Base-by-base conservation (phyloP, 2,329 filamentous ascomycete species). In the Colletotrichum nymphaeae region DNA sequence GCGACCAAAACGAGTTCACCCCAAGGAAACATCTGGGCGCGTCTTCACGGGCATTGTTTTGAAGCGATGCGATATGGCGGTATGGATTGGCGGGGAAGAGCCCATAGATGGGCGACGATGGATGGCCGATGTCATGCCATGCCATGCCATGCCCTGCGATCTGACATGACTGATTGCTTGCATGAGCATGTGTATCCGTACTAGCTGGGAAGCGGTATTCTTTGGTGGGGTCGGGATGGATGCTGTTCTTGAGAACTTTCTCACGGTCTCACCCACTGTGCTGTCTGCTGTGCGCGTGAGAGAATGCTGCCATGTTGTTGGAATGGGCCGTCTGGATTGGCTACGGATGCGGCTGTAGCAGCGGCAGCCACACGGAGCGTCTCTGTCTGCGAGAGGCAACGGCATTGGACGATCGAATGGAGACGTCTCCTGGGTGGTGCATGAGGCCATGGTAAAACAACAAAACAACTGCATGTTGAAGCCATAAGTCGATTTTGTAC, bases 61-160 rank as follows among this genome's bases (percentile, higher is more conserved):
- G 49, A 14, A 58, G 58, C 49, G 42, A 55, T 69, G 42, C 32
- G 58, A 69, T 72, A 58, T 59, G 59, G 70, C 59, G 66, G 59
- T 69, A 70, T 69, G 55, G 42, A 70, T 65, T 73, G 70, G 66
- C 71, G 67, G 71, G 60, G 60, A 66, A 53, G 60, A 24, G 22
- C 14, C 16, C 32, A 46, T 35, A 57, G 60, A 56, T 60, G 67
- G 70, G 70, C 56, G 32, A 65, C 14, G 53, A 42, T 42, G 67
- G 49, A 70, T 57, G 67, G 62, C 30, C n/a, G 32, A 28, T 57
- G 60, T 62, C 67, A 55, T 46, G 32, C 46, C 55, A 70, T 56
- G 49, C 56, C 35, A 64, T 60, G 66, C 32, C 24, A 70, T 65
- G 9, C 12, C n/a, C 22, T 56, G 32, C 46, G 9, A 65, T 32